Evolutionary conservation across 495 filamentous ascomycete genomes (phyloP), one percentile per base, ranked within the genome.

Genomic region (Podospora bellae-mahoneyi): DNA sequence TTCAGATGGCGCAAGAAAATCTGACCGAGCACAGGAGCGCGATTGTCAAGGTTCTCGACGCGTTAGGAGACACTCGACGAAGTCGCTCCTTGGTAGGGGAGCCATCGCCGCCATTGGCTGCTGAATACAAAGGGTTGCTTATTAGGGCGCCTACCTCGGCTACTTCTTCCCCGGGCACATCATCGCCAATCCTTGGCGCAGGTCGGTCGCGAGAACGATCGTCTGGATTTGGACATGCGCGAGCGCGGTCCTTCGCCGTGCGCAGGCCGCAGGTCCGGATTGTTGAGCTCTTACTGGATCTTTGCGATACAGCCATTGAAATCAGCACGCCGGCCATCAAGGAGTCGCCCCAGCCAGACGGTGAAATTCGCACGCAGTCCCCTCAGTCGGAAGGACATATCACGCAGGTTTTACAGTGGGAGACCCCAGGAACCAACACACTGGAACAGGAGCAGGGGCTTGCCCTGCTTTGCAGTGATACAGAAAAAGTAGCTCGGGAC

Each of bases 21-120:
- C 83, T 99, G 55, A 90, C 87, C n/a, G 94, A 98, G 76, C 95
- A 98, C 77, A 90, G 95, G 5, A 92, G 94, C 77, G 84, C 90
- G n/a, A 97, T 99, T 75, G 96, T 98, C 73, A 97, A 90, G 76
- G 91, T 98, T 23, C 83, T 99, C 23, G 96, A 99, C 78, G 92
- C 91, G 34, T 82, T 98, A 23, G 39, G 39, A 48, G 95, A 99
- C 77, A 88, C 92, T 39, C 88, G 92, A 60, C 87, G 90, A 66
- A 89, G 90, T 68, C 84, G 90, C 66, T 82, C 89, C 5, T 75
- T 87, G 65, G 84, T 88, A 15, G 86, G 83, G 23, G 92, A 93
- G 55, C 79, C 79, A 19, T 56, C 80, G 4, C 77, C 83, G 0
- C 69, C 83, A 23, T 83, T 89, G 4, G 80, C 87, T 65, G 89